Evolutionary conservation across 768 basidiomycete genomes (phyloP), one percentile per base, ranked within the genome.

Genomic region (Lyophyllum atratum): DNA sequence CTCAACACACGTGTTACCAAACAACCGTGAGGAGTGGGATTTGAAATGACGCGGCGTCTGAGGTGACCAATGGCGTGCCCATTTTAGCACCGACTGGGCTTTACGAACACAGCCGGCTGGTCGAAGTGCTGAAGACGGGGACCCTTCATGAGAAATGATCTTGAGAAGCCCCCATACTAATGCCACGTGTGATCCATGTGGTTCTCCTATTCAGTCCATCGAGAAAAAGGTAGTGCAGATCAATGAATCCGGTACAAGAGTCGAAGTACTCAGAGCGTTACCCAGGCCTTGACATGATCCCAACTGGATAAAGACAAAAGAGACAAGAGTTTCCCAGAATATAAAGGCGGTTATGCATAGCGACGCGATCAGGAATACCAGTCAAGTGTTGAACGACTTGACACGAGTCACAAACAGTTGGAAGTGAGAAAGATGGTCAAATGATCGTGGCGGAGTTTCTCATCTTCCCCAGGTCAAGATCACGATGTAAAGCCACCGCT

Each of bases 151-250:
- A 59, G 54, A 62, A 64, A 46, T n/a, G 37, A 45, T 50, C 39
- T 46, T 49, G 53, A 53, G 43, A 46, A 49, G 39, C 10, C 42
- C 15, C 33, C 42, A 49, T 51, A 31, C 33, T 17, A 40, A 33
- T 56, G 46, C 54, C 61, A 61, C 59, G 61, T 66, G 59, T 49
- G 44, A 59, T 12, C 52, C 57, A 56, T 55, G 52, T 49, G 53
- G 22, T 56, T 51, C 40, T 33, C 17, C 21, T 7, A 54, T 43
- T 49, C 12, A 56, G 19, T 53, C 28, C 44, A 62, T 26, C 17
- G 39, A 58, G 31, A 37, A 52, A 45, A 52, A 46, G 34, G 39
- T 28, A 26, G 24, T 25, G 4, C 1, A 54, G 40, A 47, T 49
- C 56, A 50, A n/a, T n/a, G n/a, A 25, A 33, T 29, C 47, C 51